Evolutionary conservation across 2,329 filamentous ascomycete genomes (phyloP), one percentile per base, ranked within the genome.

Genomic region (Amauroascus verrucosus): DNA sequence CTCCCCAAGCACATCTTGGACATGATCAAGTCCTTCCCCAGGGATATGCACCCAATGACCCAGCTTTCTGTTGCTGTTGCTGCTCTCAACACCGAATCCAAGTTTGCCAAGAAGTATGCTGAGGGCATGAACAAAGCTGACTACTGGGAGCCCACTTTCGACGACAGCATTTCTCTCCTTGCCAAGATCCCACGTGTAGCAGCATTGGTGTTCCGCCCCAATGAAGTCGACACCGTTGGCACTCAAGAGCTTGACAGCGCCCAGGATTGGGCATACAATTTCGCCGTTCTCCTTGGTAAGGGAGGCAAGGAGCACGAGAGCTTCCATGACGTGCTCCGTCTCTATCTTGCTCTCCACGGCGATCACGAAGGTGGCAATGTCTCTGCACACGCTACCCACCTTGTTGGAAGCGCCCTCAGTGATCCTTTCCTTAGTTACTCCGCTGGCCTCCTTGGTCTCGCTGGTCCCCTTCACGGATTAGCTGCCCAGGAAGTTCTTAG

Each of bases 211-310:
- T 96, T 98, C 78, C 88, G 95, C 77, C 88, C 59, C 87, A 93
- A 79, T 76, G 81, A 67, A 73, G 77, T 62, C 82, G 90, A 68
- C 83, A 85, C 65, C 75, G 86, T 60, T 77, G 95, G 58, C 83
- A 88, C 7, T 80, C 84, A 62, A 75, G 86, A 69, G 76, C 65
- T 94, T 48, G 90, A 98, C 64, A 72, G 81, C 54, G 79, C 85
- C 61, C 88, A 96, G 73, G 93, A 98, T 72, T 98, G 93, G 93
- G 85, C 90, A 0, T 95, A 96, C 78, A 98, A 98, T 79, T 98
- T 96, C 65, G 93, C 93, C 44, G 87, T 89, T 20, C 88, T 95
- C 84, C 79, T 95, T 54, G 89, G 89, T 64, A 94, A 90, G 74
- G 80, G 83, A 44, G 88, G 87, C 58, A 84, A 84, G 71, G 79